Evolutionary conservation across 2,329 filamentous ascomycete genomes (phyloP).

Genomic region (Chrysoporthe puriensis): DNA sequence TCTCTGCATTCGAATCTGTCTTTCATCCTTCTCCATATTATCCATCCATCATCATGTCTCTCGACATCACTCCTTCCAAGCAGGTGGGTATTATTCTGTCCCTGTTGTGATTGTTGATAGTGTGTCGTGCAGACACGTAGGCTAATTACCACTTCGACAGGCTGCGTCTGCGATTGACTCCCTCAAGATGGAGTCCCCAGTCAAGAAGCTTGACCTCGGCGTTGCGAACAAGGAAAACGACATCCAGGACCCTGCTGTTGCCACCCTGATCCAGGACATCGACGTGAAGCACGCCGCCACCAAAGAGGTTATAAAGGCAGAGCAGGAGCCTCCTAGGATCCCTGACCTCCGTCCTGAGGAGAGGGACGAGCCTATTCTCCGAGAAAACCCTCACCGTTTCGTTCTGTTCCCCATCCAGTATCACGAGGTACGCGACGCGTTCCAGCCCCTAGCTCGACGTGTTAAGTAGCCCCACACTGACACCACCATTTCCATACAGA

Average conservation of each 20-base stretch:
- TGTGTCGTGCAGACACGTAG: slow-evolving; percentile 27
- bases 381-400: slow-evolving; percentile 95
- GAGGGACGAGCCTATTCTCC: slow-evolving; percentile 84
- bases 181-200: slow-evolving; percentile 89
- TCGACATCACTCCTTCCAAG: slow-evolving; percentile 54
- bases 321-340: slow-evolving; percentile 42
- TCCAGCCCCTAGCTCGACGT: slow-evolving; percentile 57
- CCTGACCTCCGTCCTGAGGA: slow-evolving; percentile 62
- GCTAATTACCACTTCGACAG: slow-evolving; percentile 54
- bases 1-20: slow-evolving; percentile 42
- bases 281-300: slow-evolving; percentile 62
- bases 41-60: slow-evolving; percentile 64
- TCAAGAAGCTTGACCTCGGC: slow-evolving; percentile 86
- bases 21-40: slow-evolving; percentile 7
- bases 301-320: slow-evolving; percentile 47
- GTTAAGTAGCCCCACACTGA: slow-evolving; percentile 64
- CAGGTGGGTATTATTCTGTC: slow-evolving; percentile 34
- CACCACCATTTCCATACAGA: slow-evolving; percentile 57
- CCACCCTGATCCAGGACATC: slow-evolving; percentile 57
- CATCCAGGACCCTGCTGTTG: slow-evolving; percentile 54
- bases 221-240: slow-evolving; percentile 81
- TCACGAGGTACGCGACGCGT: slow-evolving; percentile 78
- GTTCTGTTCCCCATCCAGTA: slow-evolving; percentile 99
- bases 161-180: slow-evolving; percentile 83
- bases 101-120: slow-evolving; percentile 19